Base-by-base conservation (phyloP, 306 rosid species). In the Lathyrus tuberosus region DNA sequence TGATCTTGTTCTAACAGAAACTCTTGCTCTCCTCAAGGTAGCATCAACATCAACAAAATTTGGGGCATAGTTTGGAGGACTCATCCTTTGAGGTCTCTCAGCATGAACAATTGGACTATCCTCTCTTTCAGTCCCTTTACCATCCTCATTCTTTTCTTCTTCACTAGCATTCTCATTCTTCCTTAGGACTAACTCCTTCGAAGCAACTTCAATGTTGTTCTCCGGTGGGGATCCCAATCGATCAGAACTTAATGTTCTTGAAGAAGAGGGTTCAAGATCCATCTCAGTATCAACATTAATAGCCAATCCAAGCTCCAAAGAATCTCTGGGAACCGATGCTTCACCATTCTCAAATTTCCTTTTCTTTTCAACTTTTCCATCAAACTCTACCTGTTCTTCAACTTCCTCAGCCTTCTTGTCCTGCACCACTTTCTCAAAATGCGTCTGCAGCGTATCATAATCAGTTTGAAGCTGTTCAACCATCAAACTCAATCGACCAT, bases 1-100 rank as follows among this genome's bases (percentile, higher is more conserved):
- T 2, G 95, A 87, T 80, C 92, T 69, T 56, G 95, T 88, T 90
- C 96, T 81, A 44, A 94, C 94, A 0, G 92, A 80, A 68, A 94
- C 98, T 11, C 97, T 77, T 0, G 97, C 89, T 76, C 84, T 94
- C 53, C 86, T 83, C 92, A 87, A 88, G 0, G 92, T 85, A 10
- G 94, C 92, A 84, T 88, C 98, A 10, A 83, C 75, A 31, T 90
- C 94, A 35, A 86, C 94, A 72, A 77, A 65, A 11, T 80, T 81
- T 35, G 10, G 40, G 44, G 75, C 69, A n/a, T 84, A 80, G 51
- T 72, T 81, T 4, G 94, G 72, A 70, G 86, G 79, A 80, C 51
- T 80, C 18, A 80, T 41, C 40, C 84, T 91, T 0, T 84, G 85
- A 35, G 78, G 49, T 64, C 89, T 89, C n/a, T 72, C 81, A 16